Conservation (phyloP, 2,329 filamentous ascomycete genomes). For the Knufia fluminis region DNA sequence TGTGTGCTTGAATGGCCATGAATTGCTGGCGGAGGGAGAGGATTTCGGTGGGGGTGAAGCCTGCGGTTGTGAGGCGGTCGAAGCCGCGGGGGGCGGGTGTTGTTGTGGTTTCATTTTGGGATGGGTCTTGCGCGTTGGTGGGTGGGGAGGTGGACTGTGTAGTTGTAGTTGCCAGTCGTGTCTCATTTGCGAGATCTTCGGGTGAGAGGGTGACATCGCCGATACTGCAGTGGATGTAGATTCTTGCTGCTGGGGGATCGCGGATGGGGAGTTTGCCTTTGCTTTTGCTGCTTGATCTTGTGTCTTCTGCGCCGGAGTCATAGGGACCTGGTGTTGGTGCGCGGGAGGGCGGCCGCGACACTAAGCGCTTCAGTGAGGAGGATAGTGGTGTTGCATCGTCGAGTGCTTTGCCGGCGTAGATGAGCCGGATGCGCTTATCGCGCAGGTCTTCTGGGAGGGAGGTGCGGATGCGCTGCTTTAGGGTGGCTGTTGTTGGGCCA, state of each 20-base stretch:
- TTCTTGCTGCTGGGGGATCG: conserved; percentile 42
- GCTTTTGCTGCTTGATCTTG: conserved; percentile 30
- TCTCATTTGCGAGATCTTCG: conserved; percentile 61
- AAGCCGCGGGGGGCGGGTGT: conserved; percentile 65
- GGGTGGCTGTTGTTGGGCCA: conserved; percentile 59
- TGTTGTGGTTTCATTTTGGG: conserved; percentile 26
- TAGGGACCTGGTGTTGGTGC: conserved; percentile 25
- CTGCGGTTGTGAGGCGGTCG: conserved; percentile 70
- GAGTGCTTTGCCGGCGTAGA: conserved; percentile 80
- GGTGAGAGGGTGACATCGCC: conserved; percentile 62
- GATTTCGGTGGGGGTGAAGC: conserved; percentile 76
- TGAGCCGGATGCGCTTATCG: conserved; percentile 69
- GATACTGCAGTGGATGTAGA: conserved; percentile 92
- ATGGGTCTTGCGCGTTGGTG: conserved; percentile 8
- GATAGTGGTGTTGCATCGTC: conserved; percentile 62
- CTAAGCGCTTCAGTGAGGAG: conserved; percentile 55
- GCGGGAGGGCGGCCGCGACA: conserved; percentile 40
- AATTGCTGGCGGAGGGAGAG: conserved; percentile 81
- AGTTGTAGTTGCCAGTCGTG: conserved; percentile 25
- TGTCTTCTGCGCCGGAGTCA: conserved; percentile 16
- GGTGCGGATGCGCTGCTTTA: conserved; percentile 73
- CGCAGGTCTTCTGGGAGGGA: conserved; percentile 56
- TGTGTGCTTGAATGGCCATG: conserved; percentile 68
- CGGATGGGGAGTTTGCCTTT: conserved; percentile 61
- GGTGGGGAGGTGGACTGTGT: background rate